Base-by-base conservation (phyloP, 129 eudicot genomes). In the Lactuca sativa region DNA sequence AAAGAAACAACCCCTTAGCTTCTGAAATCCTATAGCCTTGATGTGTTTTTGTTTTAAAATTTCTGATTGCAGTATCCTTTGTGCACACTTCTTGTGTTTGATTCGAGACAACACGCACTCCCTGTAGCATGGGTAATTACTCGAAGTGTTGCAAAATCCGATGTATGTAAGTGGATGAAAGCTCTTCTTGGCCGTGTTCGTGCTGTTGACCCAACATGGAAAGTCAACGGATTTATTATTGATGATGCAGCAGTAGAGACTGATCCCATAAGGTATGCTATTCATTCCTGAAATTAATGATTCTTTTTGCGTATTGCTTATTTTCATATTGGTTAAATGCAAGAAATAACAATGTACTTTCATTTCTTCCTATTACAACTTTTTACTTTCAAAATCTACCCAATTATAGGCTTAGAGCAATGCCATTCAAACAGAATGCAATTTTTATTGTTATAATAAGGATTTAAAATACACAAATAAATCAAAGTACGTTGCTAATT, bases 91-190 rank as follows among this genome's bases (percentile, higher is more conserved):
- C 83, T 95, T 66, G 99, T 90, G 47, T 90, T 95, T 78, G 99
- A 95, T 78, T 90, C 99, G 30, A 82, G 96, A 74, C 97, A 87
- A 59, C 99, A 95, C 78, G 97, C 99, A 62, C 88, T 95, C 54
- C 99, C 99, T 16, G 91, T 95, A 77, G 97, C 97, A 10, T 95
- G 99, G 99, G 68, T 95, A 65, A 84, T 95, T 70, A 90, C 93
- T 52, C 97, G 91, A 18, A 95, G 90, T 83, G 78, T 78, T 90
- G 86, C 97, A 4, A 86, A 87, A 73, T 65, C 82, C 41, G 99
- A 95, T 79, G 88, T 85, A 10, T 70, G 81, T 58, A 87, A 81
- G 74, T 95, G 99, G 97, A 87, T 90, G 95, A 90, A 87, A 85
- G 95, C 99, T 56, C 83, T 95, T 57, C 78, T 85, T 44, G 78